These are phyloP conservation scores for Eucalyptus erythrocorys DNA, from an alignment of 345 rosid species.

Conservation along the genomic window DNA sequence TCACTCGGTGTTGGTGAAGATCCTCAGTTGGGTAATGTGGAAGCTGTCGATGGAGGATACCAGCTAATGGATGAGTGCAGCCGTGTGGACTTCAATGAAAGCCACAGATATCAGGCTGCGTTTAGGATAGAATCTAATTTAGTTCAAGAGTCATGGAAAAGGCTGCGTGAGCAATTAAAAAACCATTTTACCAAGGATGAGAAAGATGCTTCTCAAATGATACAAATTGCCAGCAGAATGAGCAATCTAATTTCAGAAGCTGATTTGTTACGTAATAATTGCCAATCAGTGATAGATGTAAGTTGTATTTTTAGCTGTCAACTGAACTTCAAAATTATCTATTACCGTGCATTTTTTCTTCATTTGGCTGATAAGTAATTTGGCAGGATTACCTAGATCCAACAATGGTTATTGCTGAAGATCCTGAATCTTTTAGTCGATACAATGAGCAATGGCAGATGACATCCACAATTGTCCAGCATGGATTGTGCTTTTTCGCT, in stretches of 20 bases:
- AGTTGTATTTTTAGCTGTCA: background rate
- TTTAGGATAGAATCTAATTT: slow-evolving; percentile 5
- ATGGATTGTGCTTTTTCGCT: slow-evolving; percentile 48
- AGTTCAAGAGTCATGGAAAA: slow-evolving; percentile 63
- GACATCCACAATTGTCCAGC: slow-evolving; percentile 35
- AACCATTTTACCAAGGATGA: slow-evolving; percentile 38
- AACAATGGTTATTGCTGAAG: slow-evolving; percentile 17
- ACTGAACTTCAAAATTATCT: background rate
- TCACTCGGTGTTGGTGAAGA: slow-evolving; percentile 25
- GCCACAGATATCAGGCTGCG: slow-evolving; percentile 10
- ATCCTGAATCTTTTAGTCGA: slow-evolving; percentile 25
- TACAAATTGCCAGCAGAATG: slow-evolving; percentile 37
- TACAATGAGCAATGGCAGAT: slow-evolving; percentile 40
- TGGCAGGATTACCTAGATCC: slow-evolving; percentile 46
- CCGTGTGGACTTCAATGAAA: slow-evolving; percentile 50
- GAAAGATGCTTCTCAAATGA: slow-evolving; percentile 29
- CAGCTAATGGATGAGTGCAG: slow-evolving; percentile 84
- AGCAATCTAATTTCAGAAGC: slow-evolving; percentile 68
- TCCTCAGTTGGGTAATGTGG: slow-evolving; percentile 20
- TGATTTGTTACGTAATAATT: slow-evolving; percentile 38
- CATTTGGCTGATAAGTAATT: slow-evolving; percentile 1
- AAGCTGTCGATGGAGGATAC: slow-evolving; percentile 19
- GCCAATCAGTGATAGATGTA: slow-evolving; percentile 33
- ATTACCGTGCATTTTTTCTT: background rate
- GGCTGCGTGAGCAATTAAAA: slow-evolving; percentile 45